These are phyloP conservation scores for Plantago coronopus DNA, from an alignment of 305 asterid species.

Conservation along the genomic window DNA sequence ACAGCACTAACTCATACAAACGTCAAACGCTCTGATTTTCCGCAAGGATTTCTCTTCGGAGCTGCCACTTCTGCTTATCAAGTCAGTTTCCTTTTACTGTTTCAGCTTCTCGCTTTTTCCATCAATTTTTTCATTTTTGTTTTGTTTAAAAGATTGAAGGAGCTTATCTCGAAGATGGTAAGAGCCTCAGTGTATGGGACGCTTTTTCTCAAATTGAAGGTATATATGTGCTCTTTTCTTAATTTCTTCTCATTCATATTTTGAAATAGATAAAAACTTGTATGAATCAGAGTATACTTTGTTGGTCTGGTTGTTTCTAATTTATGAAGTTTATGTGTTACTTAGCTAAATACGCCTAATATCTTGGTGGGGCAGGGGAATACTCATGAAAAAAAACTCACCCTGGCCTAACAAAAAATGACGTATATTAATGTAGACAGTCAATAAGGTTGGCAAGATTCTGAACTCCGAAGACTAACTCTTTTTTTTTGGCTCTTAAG, in stretches of 20 bases:
- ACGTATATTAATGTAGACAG: too few species aligned
- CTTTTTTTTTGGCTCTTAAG: too few species aligned
- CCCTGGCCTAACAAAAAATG: too few species aligned
- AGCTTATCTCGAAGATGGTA: slow-evolving; percentile 64
- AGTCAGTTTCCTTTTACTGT: slow-evolving; percentile 22
- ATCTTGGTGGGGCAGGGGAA: too few species aligned
- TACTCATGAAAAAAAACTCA: too few species aligned
- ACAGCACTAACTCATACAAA: slow-evolving; percentile 17
- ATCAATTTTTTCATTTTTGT: neutral
- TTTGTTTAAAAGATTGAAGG: slow-evolving; percentile 57
- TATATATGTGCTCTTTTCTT: too few species aligned
- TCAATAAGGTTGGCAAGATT: too few species aligned
- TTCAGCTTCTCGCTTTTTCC: neutral
- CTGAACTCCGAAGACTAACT: too few species aligned
- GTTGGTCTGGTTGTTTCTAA: neutral
- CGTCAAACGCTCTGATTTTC: slow-evolving; percentile 52
- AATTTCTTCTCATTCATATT: too few species aligned
- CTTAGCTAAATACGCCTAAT: too few species aligned
- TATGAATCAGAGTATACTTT: neutral
- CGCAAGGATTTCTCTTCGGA: slow-evolving; percentile 68
- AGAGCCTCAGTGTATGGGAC: slow-evolving; percentile 68
- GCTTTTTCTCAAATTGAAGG: slow-evolving; percentile 43
- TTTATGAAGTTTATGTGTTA: neutral
- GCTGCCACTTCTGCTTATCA: slow-evolving; percentile 80
- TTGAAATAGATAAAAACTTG: too few species aligned